Conservation (phyloP, 345 rosid species). For the Psidium guajava region DNA sequence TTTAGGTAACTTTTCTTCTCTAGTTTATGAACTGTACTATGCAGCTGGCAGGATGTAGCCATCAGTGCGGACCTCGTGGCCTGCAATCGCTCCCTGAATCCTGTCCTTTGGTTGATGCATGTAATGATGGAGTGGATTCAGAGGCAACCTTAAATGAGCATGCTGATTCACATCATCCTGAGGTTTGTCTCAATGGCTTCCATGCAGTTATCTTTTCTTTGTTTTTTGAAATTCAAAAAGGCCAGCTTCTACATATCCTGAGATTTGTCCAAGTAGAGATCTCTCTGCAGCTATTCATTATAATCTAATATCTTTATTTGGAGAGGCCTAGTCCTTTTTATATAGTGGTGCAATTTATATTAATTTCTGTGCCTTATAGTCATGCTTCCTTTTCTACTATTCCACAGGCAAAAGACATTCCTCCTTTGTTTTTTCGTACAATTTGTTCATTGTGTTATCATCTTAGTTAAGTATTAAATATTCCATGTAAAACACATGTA, state of each 20-base stretch:
- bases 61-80: not conserved
- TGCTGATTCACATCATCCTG: slow-evolving; percentile 15
- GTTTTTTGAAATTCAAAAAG: not conserved
- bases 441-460: not conserved
- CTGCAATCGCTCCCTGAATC: slow-evolving; percentile 3
- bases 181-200: slow-evolving; percentile 17
- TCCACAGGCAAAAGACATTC: not conserved
- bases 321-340: not conserved
- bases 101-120: slow-evolving; percentile 6
- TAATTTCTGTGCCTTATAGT: not conserved
- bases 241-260: not conserved
- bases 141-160: not conserved
- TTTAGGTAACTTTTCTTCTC: not conserved
- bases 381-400: not conserved
- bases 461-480: not conserved
- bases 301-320: not conserved
- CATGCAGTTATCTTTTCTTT: not conserved
- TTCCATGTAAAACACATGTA: not conserved
- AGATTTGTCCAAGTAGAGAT: not conserved
- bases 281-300: not conserved
- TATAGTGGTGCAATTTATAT: not conserved
- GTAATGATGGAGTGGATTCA: slow-evolving; percentile 7
- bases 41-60: not conserved
- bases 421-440: not conserved
- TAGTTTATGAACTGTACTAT: not conserved